Percentiles rank a stretch among this genome's conserved stretches.
Evolutionary conservation across 2,329 filamentous ascomycete genomes (phyloP).

Genomic region (Cordyceps farinosa): DNA sequence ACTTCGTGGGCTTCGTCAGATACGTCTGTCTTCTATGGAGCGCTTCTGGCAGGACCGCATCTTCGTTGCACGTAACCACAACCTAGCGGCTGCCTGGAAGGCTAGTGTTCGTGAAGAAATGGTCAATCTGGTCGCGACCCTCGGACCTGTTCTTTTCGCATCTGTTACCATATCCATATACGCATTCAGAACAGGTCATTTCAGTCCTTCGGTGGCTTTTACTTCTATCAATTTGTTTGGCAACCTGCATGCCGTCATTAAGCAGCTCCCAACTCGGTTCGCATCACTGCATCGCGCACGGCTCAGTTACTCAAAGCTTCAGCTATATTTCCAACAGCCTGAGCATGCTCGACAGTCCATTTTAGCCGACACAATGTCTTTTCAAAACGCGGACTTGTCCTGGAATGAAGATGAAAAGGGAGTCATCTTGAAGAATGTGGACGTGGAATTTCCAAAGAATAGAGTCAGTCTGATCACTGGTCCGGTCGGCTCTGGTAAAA

Average conservation of each 20-base stretch:
- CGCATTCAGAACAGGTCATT: slow-evolving; percentile 1
- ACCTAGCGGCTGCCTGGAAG: slow-evolving; percentile 10
- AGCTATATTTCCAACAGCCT: slow-evolving; percentile 7
- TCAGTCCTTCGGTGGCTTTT: slow-evolving; percentile 18
- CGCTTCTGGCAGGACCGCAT: slow-evolving; percentile 12
- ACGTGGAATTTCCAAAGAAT: slow-evolving; percentile 58
- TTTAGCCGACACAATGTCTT: not conserved
- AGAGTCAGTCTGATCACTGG: slow-evolving; percentile 66
- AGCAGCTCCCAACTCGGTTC: slow-evolving; percentile 8
- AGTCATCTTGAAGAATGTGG: slow-evolving; percentile 57
- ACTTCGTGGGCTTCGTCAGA: slow-evolving; percentile 15
- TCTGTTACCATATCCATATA: slow-evolving; percentile 16
- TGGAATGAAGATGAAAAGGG: slow-evolving; percentile 34
- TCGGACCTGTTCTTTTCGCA: slow-evolving; percentile 16
- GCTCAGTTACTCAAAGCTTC: slow-evolving; percentile 15
- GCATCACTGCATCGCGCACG: slow-evolving; percentile 5
- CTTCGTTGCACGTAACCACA: slow-evolving; percentile 3
- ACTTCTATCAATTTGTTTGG: slow-evolving; percentile 16
- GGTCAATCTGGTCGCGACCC: slow-evolving; percentile 5
- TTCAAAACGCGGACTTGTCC: slow-evolving; percentile 12
- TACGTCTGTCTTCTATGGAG: slow-evolving; percentile 19
- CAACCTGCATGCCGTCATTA: slow-evolving; percentile 17
- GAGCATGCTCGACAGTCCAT: not conserved
- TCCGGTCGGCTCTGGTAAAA: slow-evolving; percentile 68
- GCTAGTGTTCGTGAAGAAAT: not conserved